phyloP scores from a whole-genome alignment of 2,329 filamentous ascomycete genomes.

The Endothia cerciana region DNA sequence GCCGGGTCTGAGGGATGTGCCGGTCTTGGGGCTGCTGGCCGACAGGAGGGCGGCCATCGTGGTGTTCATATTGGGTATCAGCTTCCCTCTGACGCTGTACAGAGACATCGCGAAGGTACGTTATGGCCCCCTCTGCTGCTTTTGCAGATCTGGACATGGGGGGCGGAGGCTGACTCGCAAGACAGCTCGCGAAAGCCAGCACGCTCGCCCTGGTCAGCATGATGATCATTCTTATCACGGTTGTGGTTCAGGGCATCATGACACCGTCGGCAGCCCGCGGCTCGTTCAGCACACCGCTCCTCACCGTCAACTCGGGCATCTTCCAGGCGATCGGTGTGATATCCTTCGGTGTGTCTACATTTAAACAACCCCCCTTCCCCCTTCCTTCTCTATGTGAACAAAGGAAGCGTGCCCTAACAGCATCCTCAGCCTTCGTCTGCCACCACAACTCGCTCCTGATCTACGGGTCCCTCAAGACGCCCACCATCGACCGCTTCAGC shows the following conservation, averaged over 20 bases:
- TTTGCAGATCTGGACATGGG: not conserved
- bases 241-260: slow-evolving; percentile 80
- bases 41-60: slow-evolving; percentile 84
- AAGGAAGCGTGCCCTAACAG: slow-evolving; percentile 37
- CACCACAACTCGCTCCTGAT: slow-evolving; percentile 97
- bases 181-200: slow-evolving; percentile 90
- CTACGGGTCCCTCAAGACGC: slow-evolving; percentile 91
- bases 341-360: slow-evolving; percentile 74
- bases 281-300: slow-evolving; percentile 67
- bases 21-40: slow-evolving; percentile 80
- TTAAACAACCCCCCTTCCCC: slow-evolving; percentile 12
- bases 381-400: not conserved
- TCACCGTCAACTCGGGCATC: slow-evolving; percentile 84
- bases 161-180: slow-evolving; percentile 21
- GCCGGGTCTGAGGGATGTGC: slow-evolving; percentile 71
- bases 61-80: slow-evolving; percentile 83
- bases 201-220: slow-evolving; percentile 92
- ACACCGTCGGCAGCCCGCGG: slow-evolving; percentile 75
- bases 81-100: slow-evolving; percentile 90
- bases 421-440: slow-evolving; percentile 62
- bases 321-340: slow-evolving; percentile 98
- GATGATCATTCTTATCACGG: slow-evolving; percentile 84
- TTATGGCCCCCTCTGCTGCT: not conserved
- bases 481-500: slow-evolving; percentile 93
- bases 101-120: slow-evolving; percentile 93